A percentile compares a stretch with the other conserved stretches of the same genome.
Evolutionary conservation across 768 basidiomycete genomes (phyloP).

Genomic region (Boletus edulis): DNA sequence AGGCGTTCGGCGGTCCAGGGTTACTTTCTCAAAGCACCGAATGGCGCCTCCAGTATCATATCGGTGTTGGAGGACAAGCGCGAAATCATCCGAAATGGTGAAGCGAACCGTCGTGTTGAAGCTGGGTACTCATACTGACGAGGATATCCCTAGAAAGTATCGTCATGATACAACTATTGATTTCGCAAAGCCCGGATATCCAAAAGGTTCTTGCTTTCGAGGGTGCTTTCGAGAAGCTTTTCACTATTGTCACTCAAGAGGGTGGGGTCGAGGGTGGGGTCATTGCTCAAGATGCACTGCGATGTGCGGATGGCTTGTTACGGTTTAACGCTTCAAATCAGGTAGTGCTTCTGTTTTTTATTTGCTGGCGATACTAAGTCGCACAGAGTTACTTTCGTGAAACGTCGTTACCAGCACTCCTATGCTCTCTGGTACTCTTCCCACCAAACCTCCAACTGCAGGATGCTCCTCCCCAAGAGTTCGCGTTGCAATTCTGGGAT

Average conservation of each 20-base stretch:
- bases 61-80: conserved; percentile 78
- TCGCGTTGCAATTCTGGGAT: conserved; percentile 96
- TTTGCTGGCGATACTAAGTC: conserved; percentile 14
- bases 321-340: conserved; percentile 95
- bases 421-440: conserved; percentile 70
- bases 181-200: conserved; percentile 86
- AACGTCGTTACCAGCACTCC: conserved; percentile 65
- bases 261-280: conserved; percentile 91
- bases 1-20: conserved; percentile 78
- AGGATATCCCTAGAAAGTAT: conserved; percentile 63
- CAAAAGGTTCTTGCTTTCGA: conserved; percentile 97
- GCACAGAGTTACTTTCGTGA: conserved; percentile 93
- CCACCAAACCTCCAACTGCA: conserved; percentile 59
- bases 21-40: conserved; percentile 87
- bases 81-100: conserved; percentile 88
- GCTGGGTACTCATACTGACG: conserved; percentile 6
- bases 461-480: conserved; percentile 75
- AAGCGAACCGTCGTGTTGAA: conserved; percentile 18
- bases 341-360: conserved; percentile 40
- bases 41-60: conserved; percentile 72
- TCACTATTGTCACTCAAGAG: conserved; percentile 82
- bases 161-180: conserved; percentile 74
- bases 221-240: conserved; percentile 94
- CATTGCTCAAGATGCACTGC: conserved; percentile 81
- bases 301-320: conserved; percentile 81